Evolutionary conservation across 176 grass and related monocot species (phyloP).

Genomic region (Leersia perrieri): DNA sequence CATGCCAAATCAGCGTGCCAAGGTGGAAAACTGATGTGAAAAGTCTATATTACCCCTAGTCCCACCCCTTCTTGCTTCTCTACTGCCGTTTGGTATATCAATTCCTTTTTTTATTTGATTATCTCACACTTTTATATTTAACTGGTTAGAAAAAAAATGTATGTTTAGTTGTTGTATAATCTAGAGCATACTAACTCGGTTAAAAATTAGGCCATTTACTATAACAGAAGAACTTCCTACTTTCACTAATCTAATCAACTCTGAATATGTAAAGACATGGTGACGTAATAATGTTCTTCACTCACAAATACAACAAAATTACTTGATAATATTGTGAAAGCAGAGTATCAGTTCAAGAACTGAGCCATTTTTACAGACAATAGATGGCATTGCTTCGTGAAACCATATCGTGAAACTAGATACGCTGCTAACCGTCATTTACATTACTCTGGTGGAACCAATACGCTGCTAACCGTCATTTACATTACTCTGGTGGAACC

Average conservation of each 20-base stretch:
- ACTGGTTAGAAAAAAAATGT: not conserved
- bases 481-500: too few relatives aligned
- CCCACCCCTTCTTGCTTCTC: too few relatives aligned
- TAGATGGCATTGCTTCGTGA: constrained; percentile 43
- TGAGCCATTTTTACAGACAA: constrained; percentile 45
- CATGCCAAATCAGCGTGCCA: too few relatives aligned
- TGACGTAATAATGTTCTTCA: not conserved
- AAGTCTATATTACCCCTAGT: too few relatives aligned
- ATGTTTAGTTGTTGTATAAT: not conserved
- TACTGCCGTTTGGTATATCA: too few relatives aligned
- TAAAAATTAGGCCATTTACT: not conserved
- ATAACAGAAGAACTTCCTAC: not conserved
- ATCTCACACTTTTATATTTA: not conserved
- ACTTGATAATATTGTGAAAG: constrained; percentile 61
- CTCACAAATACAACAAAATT: not conserved
- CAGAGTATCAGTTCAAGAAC: constrained; percentile 56
- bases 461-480: too few relatives aligned
- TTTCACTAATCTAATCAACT: not conserved
- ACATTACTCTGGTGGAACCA: too few relatives aligned
- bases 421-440: too few relatives aligned
- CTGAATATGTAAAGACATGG: not conserved
- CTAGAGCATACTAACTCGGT: too few relatives aligned
- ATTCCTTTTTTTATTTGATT: not conserved
- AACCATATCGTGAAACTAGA: too few relatives aligned
- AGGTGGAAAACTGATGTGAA: too few relatives aligned